Evolutionary conservation across 495 filamentous ascomycete species (phyloP), one percentile per base, ranked within the genome.

Genomic region (Clohesyomyces aquaticus): DNA sequence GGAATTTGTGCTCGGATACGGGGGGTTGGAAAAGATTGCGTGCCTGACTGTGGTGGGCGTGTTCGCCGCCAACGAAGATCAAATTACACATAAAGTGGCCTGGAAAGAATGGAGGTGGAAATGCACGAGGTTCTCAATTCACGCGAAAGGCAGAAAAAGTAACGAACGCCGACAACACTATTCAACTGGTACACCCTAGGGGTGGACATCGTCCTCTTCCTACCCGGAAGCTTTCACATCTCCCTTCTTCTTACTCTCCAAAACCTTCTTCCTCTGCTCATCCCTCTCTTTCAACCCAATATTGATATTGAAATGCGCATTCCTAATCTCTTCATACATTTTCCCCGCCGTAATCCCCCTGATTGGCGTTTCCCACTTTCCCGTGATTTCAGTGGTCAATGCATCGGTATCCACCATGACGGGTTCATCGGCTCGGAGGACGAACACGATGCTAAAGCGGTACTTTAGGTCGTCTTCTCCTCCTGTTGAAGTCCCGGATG

Each of bases 261-360:
- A 29, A 0, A 70, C 3, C 47, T 56, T 59, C 54, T 27, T 66
- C 49, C 59, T 62, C 63, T 70, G 67, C 49, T 59, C 49, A 45
- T 70, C 67, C 8, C 67, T 32, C 54, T 70, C 67, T 19, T 63
- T 19, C 9, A 66, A 1, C 26, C 47, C 57, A 4, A 29, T 66
- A 59, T 71, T 71, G 28, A 71, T 71, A 58, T 71, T 71, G 52
- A 67, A 71, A 61, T 68, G 69, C 27, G 50, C 27, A 14, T 18
- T 46, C 22, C 53, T 3, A 19, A 71, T 71, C 57, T 63, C n/a
- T 35, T 53, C 52, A 49, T 62, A 68, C 55, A 65, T 28, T 29
- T 41, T 27, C 14, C 65, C 65, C 3, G 69, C 69, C 18, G 56
- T 68, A 32, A 66, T 32, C 1, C 54, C 67, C 6, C 19, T 48